phyloP scores from a whole-genome alignment of 306 rosid species.

The Notholithocarpus densiflorus region DNA sequence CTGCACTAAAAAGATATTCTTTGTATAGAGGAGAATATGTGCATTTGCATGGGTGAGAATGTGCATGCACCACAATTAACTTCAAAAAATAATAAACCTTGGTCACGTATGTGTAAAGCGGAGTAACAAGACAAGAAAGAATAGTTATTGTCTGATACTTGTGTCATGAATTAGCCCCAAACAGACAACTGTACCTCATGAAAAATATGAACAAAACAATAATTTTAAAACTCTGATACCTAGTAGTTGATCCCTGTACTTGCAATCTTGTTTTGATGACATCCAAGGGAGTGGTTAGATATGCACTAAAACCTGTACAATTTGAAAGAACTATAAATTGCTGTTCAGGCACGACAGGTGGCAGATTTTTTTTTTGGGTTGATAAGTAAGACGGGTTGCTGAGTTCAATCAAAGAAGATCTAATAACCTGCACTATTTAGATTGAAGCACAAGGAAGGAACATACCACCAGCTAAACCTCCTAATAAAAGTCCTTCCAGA shows the following conservation, averaged over 20 bases:
- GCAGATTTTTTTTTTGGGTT: no score
- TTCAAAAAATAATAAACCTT: background rate
- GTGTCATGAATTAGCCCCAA: background rate
- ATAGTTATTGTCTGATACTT: background rate
- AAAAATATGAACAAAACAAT: constrained; percentile 10
- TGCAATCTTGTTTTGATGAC: constrained; percentile 84
- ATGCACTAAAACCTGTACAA: constrained; percentile 70
- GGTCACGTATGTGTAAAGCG: background rate
- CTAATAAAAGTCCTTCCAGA: constrained; percentile 70
- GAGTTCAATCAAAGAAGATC: background rate
- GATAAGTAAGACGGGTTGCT: background rate
- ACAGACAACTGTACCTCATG: constrained; percentile 4
- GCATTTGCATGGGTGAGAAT: background rate
- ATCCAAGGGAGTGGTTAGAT: constrained; percentile 89
- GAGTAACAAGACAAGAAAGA: background rate
- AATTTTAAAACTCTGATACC: constrained; percentile 37
- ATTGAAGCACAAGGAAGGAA: constrained; percentile 23
- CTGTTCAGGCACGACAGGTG: background rate
- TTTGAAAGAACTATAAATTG: constrained; percentile 14
- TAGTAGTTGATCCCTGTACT: constrained; percentile 73
- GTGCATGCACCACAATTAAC: background rate
- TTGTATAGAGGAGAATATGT: background rate
- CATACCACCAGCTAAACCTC: constrained; percentile 94
- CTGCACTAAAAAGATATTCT: background rate
- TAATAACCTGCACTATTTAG: background rate